These are phyloP conservation scores for Penicillium canariense DNA, from an alignment of 495 filamentous ascomycete genomes.

Conservation along the genomic window DNA sequence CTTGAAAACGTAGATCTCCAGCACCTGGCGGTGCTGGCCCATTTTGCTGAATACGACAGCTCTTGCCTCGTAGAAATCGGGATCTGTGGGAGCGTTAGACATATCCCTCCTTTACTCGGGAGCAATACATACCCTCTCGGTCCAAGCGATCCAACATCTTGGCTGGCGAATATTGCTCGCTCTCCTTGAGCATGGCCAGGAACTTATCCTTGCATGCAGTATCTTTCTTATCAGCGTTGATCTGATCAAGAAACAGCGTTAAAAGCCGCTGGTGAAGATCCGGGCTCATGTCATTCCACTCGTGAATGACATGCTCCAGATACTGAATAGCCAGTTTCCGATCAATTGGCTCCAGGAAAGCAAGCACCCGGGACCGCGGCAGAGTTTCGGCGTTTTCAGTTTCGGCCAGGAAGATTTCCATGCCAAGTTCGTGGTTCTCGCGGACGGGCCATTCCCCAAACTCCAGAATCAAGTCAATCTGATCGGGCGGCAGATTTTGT, in stretches of 20 bases:
- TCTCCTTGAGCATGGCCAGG: conserved; percentile 70
- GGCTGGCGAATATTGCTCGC: conserved; percentile 74
- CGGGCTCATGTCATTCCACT: conserved; percentile 79
- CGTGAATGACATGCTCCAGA: conserved; percentile 85
- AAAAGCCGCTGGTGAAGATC: conserved; percentile 85
- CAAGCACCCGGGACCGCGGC: conserved; percentile 69
- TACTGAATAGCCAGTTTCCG: conserved; percentile 71
- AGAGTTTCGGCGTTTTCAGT: conserved; percentile 92
- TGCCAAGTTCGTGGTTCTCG: conserved; percentile 70
- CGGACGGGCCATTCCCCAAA: conserved; percentile 85
- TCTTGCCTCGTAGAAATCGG: conserved; percentile 83
- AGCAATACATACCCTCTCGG: conserved; percentile 60
- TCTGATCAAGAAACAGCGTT: conserved; percentile 65
- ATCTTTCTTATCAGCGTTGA: conserved; percentile 50
- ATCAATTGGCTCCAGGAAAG: conserved; percentile 70
- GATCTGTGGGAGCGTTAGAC: conserved; percentile 49
- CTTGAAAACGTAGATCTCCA: conserved; percentile 96
- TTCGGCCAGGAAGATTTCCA: conserved; percentile 94
- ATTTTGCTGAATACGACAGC: conserved; percentile 94
- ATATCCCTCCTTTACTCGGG: too few species aligned
- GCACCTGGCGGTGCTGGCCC: conserved; percentile 88
- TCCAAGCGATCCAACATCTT: conserved; percentile 74
- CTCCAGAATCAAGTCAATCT: conserved; percentile 88
- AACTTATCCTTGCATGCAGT: conserved; percentile 60
- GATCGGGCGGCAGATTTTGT: conserved; percentile 78